Evolutionary conservation across 2,329 filamentous ascomycete species (phyloP).

Genomic region (Alternaria brassicicola): DNA sequence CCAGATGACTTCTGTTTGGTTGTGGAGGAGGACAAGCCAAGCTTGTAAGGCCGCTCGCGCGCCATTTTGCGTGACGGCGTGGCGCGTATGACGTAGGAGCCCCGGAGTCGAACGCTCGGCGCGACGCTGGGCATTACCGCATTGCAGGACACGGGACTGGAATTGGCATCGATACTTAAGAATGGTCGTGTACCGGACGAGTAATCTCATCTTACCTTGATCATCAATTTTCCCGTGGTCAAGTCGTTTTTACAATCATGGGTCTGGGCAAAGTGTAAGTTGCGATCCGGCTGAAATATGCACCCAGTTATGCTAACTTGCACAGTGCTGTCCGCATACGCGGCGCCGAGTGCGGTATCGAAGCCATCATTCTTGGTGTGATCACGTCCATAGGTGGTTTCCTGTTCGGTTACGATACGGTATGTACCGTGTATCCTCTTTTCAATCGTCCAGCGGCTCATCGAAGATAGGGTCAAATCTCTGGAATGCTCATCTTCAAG

Average conservation of each 20-base stretch:
- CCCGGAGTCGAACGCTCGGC: slow-evolving; percentile 26
- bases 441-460: not conserved
- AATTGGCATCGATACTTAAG: slow-evolving; percentile 27
- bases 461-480: slow-evolving; percentile 38
- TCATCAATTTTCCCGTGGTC: not conserved
- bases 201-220: slow-evolving; percentile 6
- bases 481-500: slow-evolving; percentile 49
- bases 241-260: slow-evolving; percentile 24
- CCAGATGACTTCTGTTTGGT: slow-evolving; percentile 22
- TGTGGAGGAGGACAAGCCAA: slow-evolving; percentile 23
- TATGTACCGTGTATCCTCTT: slow-evolving; percentile 6
- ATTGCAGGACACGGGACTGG: slow-evolving; percentile 17
- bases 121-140: slow-evolving; percentile 32
- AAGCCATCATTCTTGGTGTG: slow-evolving; percentile 60
- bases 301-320: slow-evolving; percentile 10
- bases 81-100: slow-evolving; percentile 32
- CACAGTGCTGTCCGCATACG: slow-evolving; percentile 36
- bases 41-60: slow-evolving; percentile 10
- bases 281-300: not conserved
- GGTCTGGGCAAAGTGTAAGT: slow-evolving; percentile 33
- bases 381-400: slow-evolving; percentile 66
- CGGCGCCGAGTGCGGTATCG: slow-evolving; percentile 42
- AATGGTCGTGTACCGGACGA: slow-evolving; percentile 2
- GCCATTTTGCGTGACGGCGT: slow-evolving; percentile 23
- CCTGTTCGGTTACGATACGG: slow-evolving; percentile 69